Evolutionary conservation across 352 stramenopile genomes (phyloP), one percentile per base, ranked within the genome.

Genomic region (Globisporangium irregulare): DNA sequence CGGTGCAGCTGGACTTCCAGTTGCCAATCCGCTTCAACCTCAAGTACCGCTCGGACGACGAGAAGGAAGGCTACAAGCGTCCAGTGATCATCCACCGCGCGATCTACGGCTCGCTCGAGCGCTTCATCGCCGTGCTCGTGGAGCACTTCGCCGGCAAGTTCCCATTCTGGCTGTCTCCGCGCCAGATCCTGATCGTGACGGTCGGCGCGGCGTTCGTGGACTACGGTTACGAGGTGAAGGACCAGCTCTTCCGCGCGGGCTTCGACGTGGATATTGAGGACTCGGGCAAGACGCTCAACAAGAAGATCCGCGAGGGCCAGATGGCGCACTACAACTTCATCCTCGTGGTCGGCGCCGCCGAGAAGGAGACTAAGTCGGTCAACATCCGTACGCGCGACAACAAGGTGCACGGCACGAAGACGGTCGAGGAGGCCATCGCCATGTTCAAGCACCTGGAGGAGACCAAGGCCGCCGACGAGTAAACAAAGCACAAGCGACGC

Each of bases 21-120:
- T 74, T 99, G 43, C 97, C 97, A 96, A 99, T 99, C 74, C 90
- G 97, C 27, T 99, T 99, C 76, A 95, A 98, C 75, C 87, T 99
- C 25, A 84, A 84, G 63, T 99, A 99, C 73, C 53, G 86, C 61
- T 94, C 83, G 69, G 76, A 90, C 59, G 80, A 90, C 64, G 76
- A 80, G 15, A 75, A 78, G 12, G 85, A 93, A 57, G 70, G 82
- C 64, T 98, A 97, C 70, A 96, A 97, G 67, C 84, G 94, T n/a
- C 96, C 96, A 14, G 95, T 99, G 48, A 99, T 99, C 86, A 95
- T 99, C 62, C 97, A 99, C 76, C 90, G 88, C 53, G 97, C 97
- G 1, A 98, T 99, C 51, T 97, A 98, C 67, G 97, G 97, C 56
- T 99, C 95, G 24, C 90, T 99, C 63, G 97, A 99, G 82, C 91